A percentile compares a stretch with the other conserved stretches of the same genome.
These are phyloP conservation scores for Mortierella sp. DNA, from an alignment of 371 early-diverging fungal species.

Conservation along the genomic window DNA sequence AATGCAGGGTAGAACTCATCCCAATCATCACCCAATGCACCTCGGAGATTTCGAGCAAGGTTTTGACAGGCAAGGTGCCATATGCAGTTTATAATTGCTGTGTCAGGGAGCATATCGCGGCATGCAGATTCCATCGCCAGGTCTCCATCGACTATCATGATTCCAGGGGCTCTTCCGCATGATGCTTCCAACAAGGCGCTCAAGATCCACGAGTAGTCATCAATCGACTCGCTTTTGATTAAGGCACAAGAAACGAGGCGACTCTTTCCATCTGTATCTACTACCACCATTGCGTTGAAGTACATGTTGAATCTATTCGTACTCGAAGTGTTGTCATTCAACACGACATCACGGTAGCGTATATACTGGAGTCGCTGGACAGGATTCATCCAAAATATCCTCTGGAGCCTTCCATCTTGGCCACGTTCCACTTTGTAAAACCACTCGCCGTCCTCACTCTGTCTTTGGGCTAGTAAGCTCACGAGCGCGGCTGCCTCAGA, in stretches of 20 bases:
- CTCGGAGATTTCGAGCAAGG: constrained; percentile 4
- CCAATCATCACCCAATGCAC: constrained; percentile 4
- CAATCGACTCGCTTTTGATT: constrained; percentile 14
- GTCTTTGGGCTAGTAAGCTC: not conserved
- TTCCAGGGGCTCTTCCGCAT: not conserved
- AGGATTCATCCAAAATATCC: constrained; percentile 34
- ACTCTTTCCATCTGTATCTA: constrained; percentile 21
- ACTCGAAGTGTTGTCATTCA: constrained; percentile 27
- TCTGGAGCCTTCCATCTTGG: not conserved
- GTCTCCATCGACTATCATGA: constrained; percentile 19
- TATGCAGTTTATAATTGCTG: constrained; percentile 11
- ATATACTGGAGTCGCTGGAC: constrained; percentile 13
- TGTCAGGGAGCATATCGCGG: not conserved
- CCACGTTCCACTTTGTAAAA: constrained; percentile 15
- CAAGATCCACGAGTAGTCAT: constrained; percentile 29
- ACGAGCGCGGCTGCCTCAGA: not conserved
- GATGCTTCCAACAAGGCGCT: constrained; percentile 5
- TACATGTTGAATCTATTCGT: constrained; percentile 30
- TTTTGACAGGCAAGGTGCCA: constrained; percentile 11
- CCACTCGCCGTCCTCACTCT: constrained; percentile 3
- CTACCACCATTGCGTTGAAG: constrained; percentile 18
- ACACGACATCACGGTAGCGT: constrained; percentile 33
- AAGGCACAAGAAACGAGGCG: constrained; percentile 15
- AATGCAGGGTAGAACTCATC: not conserved
- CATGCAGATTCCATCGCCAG: constrained; percentile 18